Base-by-base conservation (phyloP, 441 rosid species). In the Theobroma grandiflorum region DNA sequence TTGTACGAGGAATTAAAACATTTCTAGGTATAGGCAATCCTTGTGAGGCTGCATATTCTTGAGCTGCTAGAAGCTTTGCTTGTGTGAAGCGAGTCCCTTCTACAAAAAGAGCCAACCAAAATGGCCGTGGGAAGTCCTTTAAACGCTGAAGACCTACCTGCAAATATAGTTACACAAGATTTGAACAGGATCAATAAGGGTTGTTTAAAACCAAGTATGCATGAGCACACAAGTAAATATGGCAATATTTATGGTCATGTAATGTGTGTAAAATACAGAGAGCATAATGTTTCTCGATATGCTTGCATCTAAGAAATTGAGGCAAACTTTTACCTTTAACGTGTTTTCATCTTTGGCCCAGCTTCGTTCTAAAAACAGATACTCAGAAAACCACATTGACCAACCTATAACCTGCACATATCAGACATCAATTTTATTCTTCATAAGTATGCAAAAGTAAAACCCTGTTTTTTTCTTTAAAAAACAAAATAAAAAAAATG, bases 311-410 rank as follows among this genome's bases (percentile, higher is more conserved):
- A 18, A 14, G 65, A 43, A 57, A 33, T 12, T 11, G 8, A 6
- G 42, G 26, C 33, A 43, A 55, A 61, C 38, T 26, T 42, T 38
- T 79, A 91, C 97, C 95, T 91, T 91, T 76, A 93, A 75, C 18
- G 97, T 93, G 79, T 72, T 87, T 88, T 91, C 95, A 89, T 93
- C 97, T 85, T 91, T 93, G 49, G 93, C 92, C 97, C 97, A 93
- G 81, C 83, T 91, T 83, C 97, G 89, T 85, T 91, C 97, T 61
- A 93, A 85, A 85, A 93, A 93, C 4, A 93, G 86, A 85, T 93
- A 93, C 84, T 93, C 97, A 6, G 97, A 93, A 87, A 93, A 93
- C 97, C 95, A 93, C 97, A 93, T 93, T 80, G 95, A 93, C 97
- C 97, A 93, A 72, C 97, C 97, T 77, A 93, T 88, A 78, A 93